A percentile compares a stretch with the other conserved stretches of the same genome.
Evolutionary conservation across 768 basidiomycete genomes (phyloP).

Genomic region (Tremella fuciformis): DNA sequence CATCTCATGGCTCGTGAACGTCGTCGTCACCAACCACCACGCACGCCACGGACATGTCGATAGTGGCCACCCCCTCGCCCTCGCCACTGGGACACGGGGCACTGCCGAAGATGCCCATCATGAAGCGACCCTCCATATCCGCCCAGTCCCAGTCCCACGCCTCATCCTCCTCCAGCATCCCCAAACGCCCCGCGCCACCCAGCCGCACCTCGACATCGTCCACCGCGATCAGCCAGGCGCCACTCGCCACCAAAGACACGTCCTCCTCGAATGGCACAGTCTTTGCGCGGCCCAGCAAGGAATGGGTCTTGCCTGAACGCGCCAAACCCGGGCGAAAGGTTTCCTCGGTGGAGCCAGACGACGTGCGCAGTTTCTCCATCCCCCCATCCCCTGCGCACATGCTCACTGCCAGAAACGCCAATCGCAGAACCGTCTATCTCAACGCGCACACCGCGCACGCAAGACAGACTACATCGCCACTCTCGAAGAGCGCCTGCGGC

Average conservation of each 20-base stretch:
- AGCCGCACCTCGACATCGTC: not conserved
- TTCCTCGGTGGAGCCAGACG: slow-evolving; percentile 39
- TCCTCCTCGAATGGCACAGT: slow-evolving; percentile 47
- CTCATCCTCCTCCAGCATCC: not conserved
- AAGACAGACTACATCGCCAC: slow-evolving; percentile 42
- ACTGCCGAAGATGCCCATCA: too few species aligned
- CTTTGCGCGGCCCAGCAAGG: slow-evolving; percentile 49
- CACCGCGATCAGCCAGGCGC: not conserved
- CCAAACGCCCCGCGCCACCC: slow-evolving; percentile 1
- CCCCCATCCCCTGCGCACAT: not conserved
- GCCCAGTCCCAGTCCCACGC: not conserved
- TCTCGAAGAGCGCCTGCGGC: slow-evolving; percentile 39
- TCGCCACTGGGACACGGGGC: too few species aligned
- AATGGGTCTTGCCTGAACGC: slow-evolving; percentile 51
- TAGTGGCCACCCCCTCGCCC: too few species aligned
- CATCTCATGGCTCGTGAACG: too few species aligned
- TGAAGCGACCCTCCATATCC: too few species aligned
- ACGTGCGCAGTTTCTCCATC: slow-evolving; percentile 28
- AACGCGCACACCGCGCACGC: slow-evolving; percentile 41
- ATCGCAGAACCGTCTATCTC: slow-evolving; percentile 46
- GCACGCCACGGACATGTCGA: too few species aligned
- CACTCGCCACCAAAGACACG: slow-evolving; percentile 38
- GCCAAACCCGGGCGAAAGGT: slow-evolving; percentile 51
- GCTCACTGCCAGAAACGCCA: slow-evolving; percentile 34
- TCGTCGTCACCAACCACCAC: too few species aligned